These are phyloP conservation scores for Apophysomyces sp. DNA, from an alignment of 371 early-diverging fungal species.

Conservation along the genomic window DNA sequence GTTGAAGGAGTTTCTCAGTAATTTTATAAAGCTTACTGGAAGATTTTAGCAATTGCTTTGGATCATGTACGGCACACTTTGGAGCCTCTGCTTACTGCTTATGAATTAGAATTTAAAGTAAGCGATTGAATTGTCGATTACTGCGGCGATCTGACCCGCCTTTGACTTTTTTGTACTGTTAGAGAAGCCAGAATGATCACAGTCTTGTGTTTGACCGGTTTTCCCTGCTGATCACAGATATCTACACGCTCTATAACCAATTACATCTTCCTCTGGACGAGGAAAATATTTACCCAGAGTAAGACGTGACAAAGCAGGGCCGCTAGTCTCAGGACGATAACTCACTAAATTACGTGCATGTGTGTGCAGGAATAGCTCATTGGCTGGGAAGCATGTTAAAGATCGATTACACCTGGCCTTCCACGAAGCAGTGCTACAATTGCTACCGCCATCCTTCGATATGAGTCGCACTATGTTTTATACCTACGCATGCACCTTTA, in stretches of 20 bases:
- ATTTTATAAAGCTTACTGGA: too few species aligned
- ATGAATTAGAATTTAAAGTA: too few species aligned
- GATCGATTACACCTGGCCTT: background rate
- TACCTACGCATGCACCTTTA: background rate
- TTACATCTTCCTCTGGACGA: background rate
- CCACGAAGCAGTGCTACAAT: background rate
- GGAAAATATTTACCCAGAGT: background rate
- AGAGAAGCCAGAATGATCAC: background rate
- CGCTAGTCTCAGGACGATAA: background rate
- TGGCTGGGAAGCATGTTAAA: background rate
- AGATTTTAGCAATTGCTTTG: background rate
- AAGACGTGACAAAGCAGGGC: background rate
- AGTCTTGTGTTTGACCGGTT: background rate
- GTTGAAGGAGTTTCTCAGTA: too few species aligned
- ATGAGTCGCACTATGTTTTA: background rate
- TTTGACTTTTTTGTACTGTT: too few species aligned
- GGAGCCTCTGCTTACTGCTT: too few species aligned
- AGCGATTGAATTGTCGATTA: too few species aligned
- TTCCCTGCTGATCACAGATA: background rate
- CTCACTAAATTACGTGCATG: background rate
- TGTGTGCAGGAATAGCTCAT: background rate
- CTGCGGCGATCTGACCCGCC: too few species aligned
- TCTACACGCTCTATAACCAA: background rate
- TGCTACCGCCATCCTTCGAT: background rate
- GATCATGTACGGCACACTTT: background rate